Percentiles rank a stretch among this genome's conserved stretches.
These are phyloP conservation scores for Neonectria sp. DNA, from an alignment of 2,329 filamentous ascomycete genomes.

Conservation along the genomic window DNA sequence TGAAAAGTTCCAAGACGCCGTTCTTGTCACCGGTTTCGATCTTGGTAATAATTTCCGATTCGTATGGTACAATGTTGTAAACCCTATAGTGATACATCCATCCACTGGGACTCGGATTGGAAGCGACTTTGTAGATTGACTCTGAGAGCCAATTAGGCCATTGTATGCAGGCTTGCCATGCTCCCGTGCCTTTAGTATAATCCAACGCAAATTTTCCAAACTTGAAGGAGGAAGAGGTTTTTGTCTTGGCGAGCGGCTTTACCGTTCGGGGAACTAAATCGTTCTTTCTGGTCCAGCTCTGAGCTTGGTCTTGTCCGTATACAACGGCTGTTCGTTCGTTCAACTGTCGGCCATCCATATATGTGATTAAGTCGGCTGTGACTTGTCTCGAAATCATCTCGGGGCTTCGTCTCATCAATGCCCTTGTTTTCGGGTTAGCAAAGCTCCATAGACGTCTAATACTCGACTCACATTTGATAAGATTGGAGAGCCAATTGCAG, in stretches of 20 bases:
- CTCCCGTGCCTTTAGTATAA: conserved; percentile 24
- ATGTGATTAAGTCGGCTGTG: conserved; percentile 21
- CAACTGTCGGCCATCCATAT: neutral
- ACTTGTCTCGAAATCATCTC: conserved; percentile 32
- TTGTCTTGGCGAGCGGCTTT: neutral
- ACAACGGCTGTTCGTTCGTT: accelerated
- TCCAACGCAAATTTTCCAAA: conserved; percentile 29
- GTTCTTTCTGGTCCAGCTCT: neutral
- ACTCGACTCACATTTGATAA: conserved; percentile 39
- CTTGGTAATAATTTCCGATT: conserved; percentile 35
- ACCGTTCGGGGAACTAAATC: neutral
- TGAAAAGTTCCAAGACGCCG: conserved; percentile 43
- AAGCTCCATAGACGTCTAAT: too few relatives aligned
- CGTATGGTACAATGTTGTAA: conserved; percentile 40
- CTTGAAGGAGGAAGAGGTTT: conserved; percentile 25
- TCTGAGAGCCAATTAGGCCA: conserved; percentile 45
- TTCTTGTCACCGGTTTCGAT: conserved; percentile 31
- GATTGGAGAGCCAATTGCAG: conserved; percentile 35
- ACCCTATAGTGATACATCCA: conserved; percentile 41
- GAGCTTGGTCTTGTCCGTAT: neutral
- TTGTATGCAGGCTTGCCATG: conserved; percentile 43
- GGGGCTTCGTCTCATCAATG: conserved; percentile 33
- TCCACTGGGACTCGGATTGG: conserved; percentile 24
- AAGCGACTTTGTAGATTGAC: conserved; percentile 35
- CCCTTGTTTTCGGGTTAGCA: conserved; percentile 28